Evolutionary conservation across 495 filamentous ascomycete species (phyloP).

Genomic region (Cenococcum geophilum): DNA sequence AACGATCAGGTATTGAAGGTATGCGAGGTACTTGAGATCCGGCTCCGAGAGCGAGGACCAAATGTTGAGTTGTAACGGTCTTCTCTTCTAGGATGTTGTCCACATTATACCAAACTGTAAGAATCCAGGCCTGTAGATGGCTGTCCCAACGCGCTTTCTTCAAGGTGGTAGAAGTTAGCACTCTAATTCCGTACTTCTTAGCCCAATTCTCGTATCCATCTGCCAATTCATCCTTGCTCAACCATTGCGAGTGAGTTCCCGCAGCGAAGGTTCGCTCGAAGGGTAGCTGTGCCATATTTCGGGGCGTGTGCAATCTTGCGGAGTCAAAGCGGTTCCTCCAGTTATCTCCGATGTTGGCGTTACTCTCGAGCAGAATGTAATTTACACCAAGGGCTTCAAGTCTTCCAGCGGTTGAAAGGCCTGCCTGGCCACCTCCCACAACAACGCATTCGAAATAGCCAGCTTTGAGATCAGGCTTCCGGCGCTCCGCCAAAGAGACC

Average conservation of each 20-base stretch:
- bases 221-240: too few species aligned
- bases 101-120: too few species aligned
- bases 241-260: slow-evolving; percentile 23
- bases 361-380: slow-evolving; percentile 37
- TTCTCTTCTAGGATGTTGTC: too few species aligned
- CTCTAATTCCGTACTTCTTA: too few species aligned
- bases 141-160: too few species aligned
- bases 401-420: slow-evolving; percentile 37
- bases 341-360: slow-evolving; percentile 36
- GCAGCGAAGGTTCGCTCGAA: slow-evolving; percentile 38
- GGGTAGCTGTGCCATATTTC: slow-evolving; percentile 35
- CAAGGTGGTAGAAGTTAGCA: too few species aligned
- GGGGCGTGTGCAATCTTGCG: slow-evolving; percentile 35
- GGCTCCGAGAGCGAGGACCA: slow-evolving; percentile 9
- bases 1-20: slow-evolving; percentile 38
- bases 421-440: slow-evolving; percentile 37
- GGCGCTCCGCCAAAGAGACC: too few species aligned
- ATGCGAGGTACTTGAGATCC: slow-evolving; percentile 37
- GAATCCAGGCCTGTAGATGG: too few species aligned
- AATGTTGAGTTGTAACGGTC: too few species aligned
- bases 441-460: slow-evolving; percentile 30
- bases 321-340: slow-evolving; percentile 41
- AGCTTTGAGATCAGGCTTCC: too few species aligned
- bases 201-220: too few species aligned
- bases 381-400: slow-evolving; percentile 37